These are phyloP conservation scores for Colletotrichum liriopes DNA, from an alignment of 2,329 filamentous ascomycete species.

Conservation along the genomic window DNA sequence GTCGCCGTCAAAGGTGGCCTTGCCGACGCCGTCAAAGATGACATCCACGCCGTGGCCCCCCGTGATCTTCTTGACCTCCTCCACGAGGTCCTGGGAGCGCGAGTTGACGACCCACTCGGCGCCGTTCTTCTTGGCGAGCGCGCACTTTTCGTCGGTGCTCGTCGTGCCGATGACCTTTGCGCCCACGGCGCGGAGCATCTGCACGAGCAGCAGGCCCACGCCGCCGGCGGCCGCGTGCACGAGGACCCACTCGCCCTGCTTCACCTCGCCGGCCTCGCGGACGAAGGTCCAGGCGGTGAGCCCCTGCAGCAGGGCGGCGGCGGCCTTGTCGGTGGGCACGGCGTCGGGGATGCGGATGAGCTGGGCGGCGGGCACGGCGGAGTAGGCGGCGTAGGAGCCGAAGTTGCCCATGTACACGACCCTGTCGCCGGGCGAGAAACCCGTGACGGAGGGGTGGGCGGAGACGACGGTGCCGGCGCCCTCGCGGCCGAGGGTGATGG, in stretches of 20 bases:
- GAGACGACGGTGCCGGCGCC: constrained; percentile 80
- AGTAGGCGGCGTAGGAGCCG: constrained; percentile 71
- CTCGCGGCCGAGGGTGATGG: constrained; percentile 86
- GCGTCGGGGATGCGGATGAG: constrained; percentile 75
- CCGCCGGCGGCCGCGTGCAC: constrained; percentile 91
- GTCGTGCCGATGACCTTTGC: constrained; percentile 87
- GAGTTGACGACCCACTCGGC: constrained; percentile 83
- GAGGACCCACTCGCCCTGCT: constrained; percentile 85
- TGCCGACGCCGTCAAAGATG: constrained; percentile 90
- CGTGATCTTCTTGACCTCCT: constrained; percentile 78
- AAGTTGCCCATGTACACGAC: constrained; percentile 77
- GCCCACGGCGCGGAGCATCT: constrained; percentile 80
- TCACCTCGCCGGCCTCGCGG: constrained; percentile 82
- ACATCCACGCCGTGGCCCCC: constrained; percentile 80
- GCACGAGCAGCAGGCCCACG: constrained; percentile 81
- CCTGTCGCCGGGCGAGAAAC: constrained; percentile 76
- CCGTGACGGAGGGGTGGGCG: constrained; percentile 65
- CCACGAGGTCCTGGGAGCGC: constrained; percentile 69
- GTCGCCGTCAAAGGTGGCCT: constrained; percentile 85
- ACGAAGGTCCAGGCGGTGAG: constrained; percentile 87
- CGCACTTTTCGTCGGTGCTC: constrained; percentile 80
- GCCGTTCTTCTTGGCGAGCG: constrained; percentile 78
- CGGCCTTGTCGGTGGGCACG: constrained; percentile 74
- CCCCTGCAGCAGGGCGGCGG: constrained; percentile 83
- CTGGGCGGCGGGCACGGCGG: constrained; percentile 66